Conservation (phyloP, 2,329 filamentous ascomycete genomes). For the Cordyceps cicadae region DNA sequence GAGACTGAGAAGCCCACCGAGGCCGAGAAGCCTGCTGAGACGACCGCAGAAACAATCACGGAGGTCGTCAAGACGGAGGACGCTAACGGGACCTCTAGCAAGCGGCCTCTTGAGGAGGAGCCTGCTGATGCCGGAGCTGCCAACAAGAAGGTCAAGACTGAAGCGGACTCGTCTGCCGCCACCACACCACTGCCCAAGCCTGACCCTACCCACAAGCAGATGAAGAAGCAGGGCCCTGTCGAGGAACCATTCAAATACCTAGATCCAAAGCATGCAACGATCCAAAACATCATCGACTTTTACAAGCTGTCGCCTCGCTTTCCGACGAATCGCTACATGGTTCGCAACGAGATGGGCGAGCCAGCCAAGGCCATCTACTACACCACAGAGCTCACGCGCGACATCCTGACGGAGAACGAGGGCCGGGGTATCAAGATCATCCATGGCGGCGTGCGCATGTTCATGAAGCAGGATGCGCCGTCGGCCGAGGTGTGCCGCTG, state of each 20-base stretch:
- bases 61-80: constrained; percentile 23
- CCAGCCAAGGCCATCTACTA: constrained; percentile 96
- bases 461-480: constrained; percentile 93
- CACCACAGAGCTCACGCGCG: constrained; percentile 73
- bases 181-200: constrained; percentile 19
- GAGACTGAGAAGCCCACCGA: constrained; percentile 24
- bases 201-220: constrained; percentile 24
- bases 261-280: constrained; percentile 61
- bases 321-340: constrained; percentile 87
- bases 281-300: constrained; percentile 70
- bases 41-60: constrained; percentile 18
- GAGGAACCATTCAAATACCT: constrained; percentile 97
- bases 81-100: constrained; percentile 21
- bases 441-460: constrained; percentile 97
- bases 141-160: constrained; percentile 42
- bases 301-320: constrained; percentile 80
- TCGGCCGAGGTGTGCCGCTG: constrained; percentile 80
- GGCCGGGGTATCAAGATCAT: constrained; percentile 90
- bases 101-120: constrained; percentile 29
- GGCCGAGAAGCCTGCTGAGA: constrained; percentile 19
- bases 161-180: constrained; percentile 16
- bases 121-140: constrained; percentile 29
- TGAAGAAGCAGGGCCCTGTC: constrained; percentile 43
- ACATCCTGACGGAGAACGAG: constrained; percentile 81
- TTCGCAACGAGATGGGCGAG: constrained; percentile 81